Conservation (phyloP, 345 rosid species). For the Ceriops zippeliana region DNA sequence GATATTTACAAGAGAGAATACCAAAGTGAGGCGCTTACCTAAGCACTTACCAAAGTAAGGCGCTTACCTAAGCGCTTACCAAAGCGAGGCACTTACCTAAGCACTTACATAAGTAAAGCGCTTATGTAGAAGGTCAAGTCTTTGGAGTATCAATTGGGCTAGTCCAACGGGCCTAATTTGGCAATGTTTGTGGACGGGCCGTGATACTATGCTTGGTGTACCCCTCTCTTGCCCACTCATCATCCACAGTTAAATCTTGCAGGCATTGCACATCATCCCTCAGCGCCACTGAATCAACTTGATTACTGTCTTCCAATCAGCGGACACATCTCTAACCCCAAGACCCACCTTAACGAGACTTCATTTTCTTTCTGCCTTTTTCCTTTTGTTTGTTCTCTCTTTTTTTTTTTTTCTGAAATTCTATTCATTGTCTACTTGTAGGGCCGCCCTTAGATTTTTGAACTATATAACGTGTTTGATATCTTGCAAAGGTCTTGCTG, state of each 20-base stretch:
- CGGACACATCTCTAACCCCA: neutral
- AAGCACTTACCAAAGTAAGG: too few relatives aligned
- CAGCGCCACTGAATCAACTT: conserved; percentile 16
- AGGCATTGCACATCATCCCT: conserved; percentile 10
- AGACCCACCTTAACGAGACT: conserved; percentile 11
- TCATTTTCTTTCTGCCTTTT: conserved; percentile 9
- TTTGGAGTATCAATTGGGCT: too few relatives aligned
- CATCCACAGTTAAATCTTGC: conserved; percentile 9
- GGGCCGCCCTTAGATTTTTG: conserved; percentile 17
- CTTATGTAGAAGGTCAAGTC: too few relatives aligned
- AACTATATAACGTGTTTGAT: conserved; percentile 9
- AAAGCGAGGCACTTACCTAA: too few relatives aligned
- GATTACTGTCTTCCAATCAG: conserved; percentile 14
- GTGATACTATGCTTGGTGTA: neutral
- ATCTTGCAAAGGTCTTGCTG: conserved; percentile 17
- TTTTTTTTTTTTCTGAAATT: conserved; percentile 3
- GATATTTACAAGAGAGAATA: too few relatives aligned
- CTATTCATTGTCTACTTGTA: conserved; percentile 15
- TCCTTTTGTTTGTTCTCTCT: conserved; percentile 19
- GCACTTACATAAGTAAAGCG: too few relatives aligned
- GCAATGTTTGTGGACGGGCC: too few relatives aligned
- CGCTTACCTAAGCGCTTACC: too few relatives aligned
- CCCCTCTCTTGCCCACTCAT: conserved; percentile 21
- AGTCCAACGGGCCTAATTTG: conserved; percentile 1
- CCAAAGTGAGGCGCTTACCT: too few relatives aligned